Conservation (phyloP, 768 basidiomycete species). For the Sporobolomyces phaffii region DNA sequence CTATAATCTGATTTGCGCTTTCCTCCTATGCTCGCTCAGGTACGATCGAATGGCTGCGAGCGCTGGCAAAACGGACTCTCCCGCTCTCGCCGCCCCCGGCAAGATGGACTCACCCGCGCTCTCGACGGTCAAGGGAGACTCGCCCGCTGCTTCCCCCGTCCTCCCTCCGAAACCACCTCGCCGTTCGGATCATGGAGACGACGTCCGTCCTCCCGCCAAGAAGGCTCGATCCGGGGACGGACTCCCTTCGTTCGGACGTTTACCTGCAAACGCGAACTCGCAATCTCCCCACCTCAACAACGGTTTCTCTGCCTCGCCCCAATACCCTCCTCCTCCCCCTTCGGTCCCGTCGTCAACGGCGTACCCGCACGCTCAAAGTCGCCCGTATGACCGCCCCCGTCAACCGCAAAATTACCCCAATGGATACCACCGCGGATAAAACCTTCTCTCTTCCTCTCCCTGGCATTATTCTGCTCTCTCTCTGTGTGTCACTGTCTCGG, state of each 20-base stretch:
- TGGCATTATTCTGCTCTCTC: no score
- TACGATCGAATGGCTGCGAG: not conserved
- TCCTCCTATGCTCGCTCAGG: not conserved
- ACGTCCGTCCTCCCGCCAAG: slow-evolving; percentile 3
- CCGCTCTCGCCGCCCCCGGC: not conserved
- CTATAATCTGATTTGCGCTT: not conserved
- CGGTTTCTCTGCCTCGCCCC: not conserved
- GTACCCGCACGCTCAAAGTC: no score
- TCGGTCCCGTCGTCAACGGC: no score
- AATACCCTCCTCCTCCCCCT: not conserved
- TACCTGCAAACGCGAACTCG: not conserved
- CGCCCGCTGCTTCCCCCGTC: not conserved
- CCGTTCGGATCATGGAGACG: not conserved
- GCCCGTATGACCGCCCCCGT: no score
- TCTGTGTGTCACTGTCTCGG: no score
- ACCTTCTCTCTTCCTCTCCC: no score
- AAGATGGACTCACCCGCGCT: not conserved
- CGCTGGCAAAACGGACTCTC: slow-evolving; percentile 17
- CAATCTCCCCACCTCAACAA: not conserved
- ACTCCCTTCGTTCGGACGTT: slow-evolving; percentile 16
- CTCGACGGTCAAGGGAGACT: not conserved
- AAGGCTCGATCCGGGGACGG: slow-evolving; percentile 3
- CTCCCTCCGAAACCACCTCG: slow-evolving; percentile 5
- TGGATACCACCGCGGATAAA: no score
- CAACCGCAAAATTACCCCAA: no score